phyloP scores from a whole-genome alignment of 345 rosid species.

The Cardiospermum halicacabum region DNA sequence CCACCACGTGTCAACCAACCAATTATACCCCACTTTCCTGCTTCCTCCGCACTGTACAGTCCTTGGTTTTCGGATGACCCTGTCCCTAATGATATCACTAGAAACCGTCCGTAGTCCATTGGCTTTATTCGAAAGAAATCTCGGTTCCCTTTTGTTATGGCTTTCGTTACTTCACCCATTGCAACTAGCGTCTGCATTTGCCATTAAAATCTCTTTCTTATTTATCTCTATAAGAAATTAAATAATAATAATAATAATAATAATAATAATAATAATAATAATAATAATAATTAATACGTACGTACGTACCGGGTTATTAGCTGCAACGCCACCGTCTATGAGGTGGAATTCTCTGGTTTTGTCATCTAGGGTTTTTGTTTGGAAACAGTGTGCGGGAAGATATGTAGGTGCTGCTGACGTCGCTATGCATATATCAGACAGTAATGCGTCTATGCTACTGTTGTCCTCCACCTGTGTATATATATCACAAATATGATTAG shows the following conservation, averaged over 20 bases:
- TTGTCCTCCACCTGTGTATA: too few species aligned
- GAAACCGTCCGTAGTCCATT: conserved; percentile 29
- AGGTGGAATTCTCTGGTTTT: conserved; percentile 44
- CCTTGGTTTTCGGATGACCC: conserved; percentile 24
- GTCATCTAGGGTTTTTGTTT: too few species aligned
- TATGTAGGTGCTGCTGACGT: too few species aligned
- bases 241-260: too few species aligned
- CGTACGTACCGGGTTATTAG: conserved; percentile 53
- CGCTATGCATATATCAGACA: too few species aligned
- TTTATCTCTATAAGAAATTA: too few species aligned
- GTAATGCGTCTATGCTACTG: too few species aligned
- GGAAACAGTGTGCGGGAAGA: too few species aligned
- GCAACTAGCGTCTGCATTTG: conserved; percentile 51
- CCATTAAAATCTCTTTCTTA: too few species aligned
- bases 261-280: too few species aligned
- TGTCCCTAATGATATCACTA: conserved; percentile 44
- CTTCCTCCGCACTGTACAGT: conserved; percentile 27
- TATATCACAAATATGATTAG: too few species aligned
- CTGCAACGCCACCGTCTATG: conserved; percentile 51
- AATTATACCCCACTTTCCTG: conserved; percentile 44
- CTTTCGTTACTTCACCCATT: conserved; percentile 48
- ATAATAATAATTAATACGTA: too few species aligned
- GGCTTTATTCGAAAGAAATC: conserved; percentile 30
- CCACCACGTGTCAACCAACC: conserved; percentile 34
- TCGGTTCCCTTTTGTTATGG: conserved; percentile 16